Conservation (phyloP, 83 land plant genomes). For the Thuja plicata region DNA sequence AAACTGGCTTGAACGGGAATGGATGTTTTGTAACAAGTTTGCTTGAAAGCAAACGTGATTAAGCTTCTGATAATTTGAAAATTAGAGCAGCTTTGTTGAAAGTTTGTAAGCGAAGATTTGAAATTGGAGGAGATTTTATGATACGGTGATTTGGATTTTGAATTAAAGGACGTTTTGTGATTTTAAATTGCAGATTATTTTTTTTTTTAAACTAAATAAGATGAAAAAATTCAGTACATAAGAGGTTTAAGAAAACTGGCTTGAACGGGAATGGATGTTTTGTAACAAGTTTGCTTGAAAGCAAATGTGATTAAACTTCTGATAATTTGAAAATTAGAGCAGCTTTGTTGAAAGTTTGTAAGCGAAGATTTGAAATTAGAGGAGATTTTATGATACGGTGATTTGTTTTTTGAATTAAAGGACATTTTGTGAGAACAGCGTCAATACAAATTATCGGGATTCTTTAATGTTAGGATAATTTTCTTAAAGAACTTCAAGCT, state of each 20-base stretch:
- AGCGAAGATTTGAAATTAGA: background rate
- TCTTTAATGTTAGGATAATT: no score
- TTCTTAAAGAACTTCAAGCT: no score
- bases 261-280: background rate
- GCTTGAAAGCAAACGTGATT: background rate
- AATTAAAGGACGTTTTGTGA: no score
- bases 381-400: background rate
- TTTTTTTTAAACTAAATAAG: no score
- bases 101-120: background rate
- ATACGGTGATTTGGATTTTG: no score
- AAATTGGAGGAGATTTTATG: background rate
- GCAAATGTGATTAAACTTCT: background rate
- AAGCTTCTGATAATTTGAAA: background rate
- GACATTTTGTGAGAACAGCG: background rate
- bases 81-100: background rate
- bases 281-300: no score
- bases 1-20: background rate
- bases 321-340: background rate
- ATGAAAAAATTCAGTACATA: background rate
- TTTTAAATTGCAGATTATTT: background rate
- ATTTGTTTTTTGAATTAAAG: no score
- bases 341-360: background rate
- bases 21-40: background rate
- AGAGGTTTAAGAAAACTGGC: background rate
- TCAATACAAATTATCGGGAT: background rate